phyloP scores from a whole-genome alignment of 1,284 basidiomycete genomes.

The Mycosarcoma mackinlayi region DNA sequence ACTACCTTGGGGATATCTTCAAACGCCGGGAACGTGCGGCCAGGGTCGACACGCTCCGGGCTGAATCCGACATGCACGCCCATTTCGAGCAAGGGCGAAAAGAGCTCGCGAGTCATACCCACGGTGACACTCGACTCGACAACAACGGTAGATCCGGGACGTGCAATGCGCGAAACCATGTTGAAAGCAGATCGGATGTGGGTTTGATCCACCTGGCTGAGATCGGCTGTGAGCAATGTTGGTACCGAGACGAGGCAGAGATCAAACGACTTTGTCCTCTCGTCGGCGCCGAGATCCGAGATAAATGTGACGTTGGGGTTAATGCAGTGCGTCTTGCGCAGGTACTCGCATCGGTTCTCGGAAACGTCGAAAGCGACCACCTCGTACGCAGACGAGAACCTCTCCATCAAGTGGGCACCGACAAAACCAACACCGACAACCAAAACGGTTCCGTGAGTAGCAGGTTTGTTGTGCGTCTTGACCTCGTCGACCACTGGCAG shows the following conservation, averaged over 20 bases:
- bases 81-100: constrained; percentile 23
- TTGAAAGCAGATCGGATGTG: constrained; percentile 34
- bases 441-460: constrained; percentile 27
- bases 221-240: constrained; percentile 30
- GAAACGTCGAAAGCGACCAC: constrained; percentile 36
- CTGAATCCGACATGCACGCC: constrained; percentile 35
- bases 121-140: constrained; percentile 39
- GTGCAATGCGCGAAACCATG: constrained; percentile 23
- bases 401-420: constrained; percentile 36
- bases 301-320: constrained; percentile 41
- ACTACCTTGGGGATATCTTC: constrained; percentile 47
- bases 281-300: constrained; percentile 24
- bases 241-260: constrained; percentile 39
- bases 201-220: constrained; percentile 17
- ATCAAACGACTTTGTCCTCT: constrained; percentile 25
- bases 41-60: constrained; percentile 41
- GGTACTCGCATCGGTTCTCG: constrained; percentile 23
- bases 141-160: constrained; percentile 35
- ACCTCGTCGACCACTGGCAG: background rate
- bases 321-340: constrained; percentile 24
- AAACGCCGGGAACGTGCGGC: constrained; percentile 26
- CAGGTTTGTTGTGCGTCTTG: constrained; percentile 3
- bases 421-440: constrained; percentile 41
- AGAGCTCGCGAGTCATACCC: constrained; percentile 37
- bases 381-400: constrained; percentile 38